Base-by-base conservation (phyloP, 495 filamentous ascomycete genomes). In the Podospora tetraspora region DNA sequence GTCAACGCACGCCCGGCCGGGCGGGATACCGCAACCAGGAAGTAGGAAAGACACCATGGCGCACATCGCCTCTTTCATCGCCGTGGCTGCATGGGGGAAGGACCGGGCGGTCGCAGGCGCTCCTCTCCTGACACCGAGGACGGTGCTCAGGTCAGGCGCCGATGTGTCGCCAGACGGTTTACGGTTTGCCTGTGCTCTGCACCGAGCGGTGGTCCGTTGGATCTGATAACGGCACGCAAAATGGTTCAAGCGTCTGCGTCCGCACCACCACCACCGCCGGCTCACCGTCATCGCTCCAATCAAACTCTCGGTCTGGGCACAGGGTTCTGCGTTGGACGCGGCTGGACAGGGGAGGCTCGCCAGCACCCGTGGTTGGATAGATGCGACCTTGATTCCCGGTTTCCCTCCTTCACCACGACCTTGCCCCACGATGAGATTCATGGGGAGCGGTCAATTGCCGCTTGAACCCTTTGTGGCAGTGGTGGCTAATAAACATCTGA, bases 311-410 rank as follows among this genome's bases (percentile, higher is more conserved):
- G 57, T 27, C 24, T 68, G 61, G 56, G 70, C 61, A 63, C 71
- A 70, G 68, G 72, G 77, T 72, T 70, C 69, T 67, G 30, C 25
- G 70, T 60, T 69, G 29, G 58, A 68, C 63, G 66, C 69, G 70
- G 69, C 69, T 69, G 58, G 69, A 69, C 68, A 75, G 63, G 70
- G 74, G 67, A 66, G 43, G 62, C 62, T 78, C 73, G 70, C 70
- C 75, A 72, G 66, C 72, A 72, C 67, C 72, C 74, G 72, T 71
- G 68, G 73, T 71, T 74, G 70, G 73, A 71, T 68, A 69, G 66
- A 75, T 78, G 75, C 56, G 68, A 79, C 76, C 73, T 75, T 74
- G 72, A 75, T 75, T 77, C 76, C 73, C 71, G 76, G 76, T 79
- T 78, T 76, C 66, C 72, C 32, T 52, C 43, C 19, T 52, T 52